Percentiles rank a stretch among this genome's conserved stretches.
Conservation (phyloP, 2,329 filamentous ascomycete species). For the Aspergillus terreus region DNA sequence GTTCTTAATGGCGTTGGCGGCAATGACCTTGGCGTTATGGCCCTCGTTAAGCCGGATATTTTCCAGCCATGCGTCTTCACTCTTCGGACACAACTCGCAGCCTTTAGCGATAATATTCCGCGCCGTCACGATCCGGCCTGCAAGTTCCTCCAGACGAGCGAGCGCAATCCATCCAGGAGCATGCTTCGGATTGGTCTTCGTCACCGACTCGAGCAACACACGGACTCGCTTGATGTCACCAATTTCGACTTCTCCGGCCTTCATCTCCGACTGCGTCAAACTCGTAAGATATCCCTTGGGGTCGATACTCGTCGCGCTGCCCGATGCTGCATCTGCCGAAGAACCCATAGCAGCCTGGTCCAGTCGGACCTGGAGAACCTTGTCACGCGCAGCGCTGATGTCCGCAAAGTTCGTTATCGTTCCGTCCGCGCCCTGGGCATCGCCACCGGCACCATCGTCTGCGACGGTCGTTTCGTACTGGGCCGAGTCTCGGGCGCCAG, state of each 20-base stretch:
- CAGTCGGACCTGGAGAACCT: constrained; percentile 88
- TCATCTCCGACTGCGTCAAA: constrained; percentile 74
- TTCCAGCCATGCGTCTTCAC: constrained; percentile 92
- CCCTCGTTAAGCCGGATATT: constrained; percentile 90
- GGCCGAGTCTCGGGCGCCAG: constrained; percentile 73
- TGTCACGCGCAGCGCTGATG: constrained; percentile 93
- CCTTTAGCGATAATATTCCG: constrained; percentile 84
- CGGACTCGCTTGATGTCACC: constrained; percentile 94
- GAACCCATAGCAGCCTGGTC: constrained; percentile 79
- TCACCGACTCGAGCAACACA: constrained; percentile 89
- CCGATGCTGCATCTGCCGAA: constrained; percentile 65
- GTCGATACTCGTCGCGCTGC: constrained; percentile 87
- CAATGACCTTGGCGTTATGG: constrained; percentile 93
- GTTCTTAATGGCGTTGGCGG: constrained; percentile 85
- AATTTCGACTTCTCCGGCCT: constrained; percentile 76
- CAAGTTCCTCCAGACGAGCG: constrained; percentile 85
- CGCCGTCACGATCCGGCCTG: constrained; percentile 85
- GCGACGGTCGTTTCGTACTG: constrained; percentile 87
- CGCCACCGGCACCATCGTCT: constrained; percentile 66
- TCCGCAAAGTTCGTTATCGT: constrained; percentile 98
- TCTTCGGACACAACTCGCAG: constrained; percentile 87
- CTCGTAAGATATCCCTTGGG: constrained; percentile 95
- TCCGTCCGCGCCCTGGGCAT: constrained; percentile 59
- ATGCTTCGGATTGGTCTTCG: constrained; percentile 94
- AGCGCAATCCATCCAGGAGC: constrained; percentile 95